A percentile compares a stretch with the other conserved stretches of the same genome.
phyloP scores from a whole-genome alignment of 768 basidiomycete genomes.

The Thelephora aurantiotincta region DNA sequence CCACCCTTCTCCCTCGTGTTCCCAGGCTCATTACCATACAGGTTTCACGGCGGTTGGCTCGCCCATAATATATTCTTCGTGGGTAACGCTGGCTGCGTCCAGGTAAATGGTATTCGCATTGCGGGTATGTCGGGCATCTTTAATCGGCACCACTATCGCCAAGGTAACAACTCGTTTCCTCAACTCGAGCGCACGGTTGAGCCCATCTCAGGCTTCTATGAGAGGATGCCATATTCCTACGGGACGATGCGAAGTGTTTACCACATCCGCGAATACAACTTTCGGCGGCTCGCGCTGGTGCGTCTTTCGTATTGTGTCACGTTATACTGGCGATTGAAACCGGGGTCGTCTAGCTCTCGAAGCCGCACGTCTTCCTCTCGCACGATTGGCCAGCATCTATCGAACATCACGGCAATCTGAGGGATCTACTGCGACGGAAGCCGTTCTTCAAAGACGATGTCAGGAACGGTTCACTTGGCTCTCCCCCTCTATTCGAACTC shows the following conservation, averaged over 20 bases:
- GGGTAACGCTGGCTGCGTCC: slow-evolving; percentile 79
- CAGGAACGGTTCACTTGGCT: slow-evolving; percentile 56
- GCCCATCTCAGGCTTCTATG: slow-evolving; percentile 47
- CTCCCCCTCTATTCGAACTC: slow-evolving; percentile 73
- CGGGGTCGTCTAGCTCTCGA: slow-evolving; percentile 29
- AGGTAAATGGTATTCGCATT: slow-evolving; percentile 78
- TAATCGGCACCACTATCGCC: slow-evolving; percentile 58
- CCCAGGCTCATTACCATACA: slow-evolving; percentile 16
- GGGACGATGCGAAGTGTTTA: slow-evolving; percentile 72
- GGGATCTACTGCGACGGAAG: slow-evolving; percentile 55
- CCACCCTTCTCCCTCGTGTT: neutral
- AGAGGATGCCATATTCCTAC: slow-evolving; percentile 69
- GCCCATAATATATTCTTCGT: slow-evolving; percentile 96
- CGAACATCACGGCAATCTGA: slow-evolving; percentile 64
- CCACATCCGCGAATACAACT: slow-evolving; percentile 78
- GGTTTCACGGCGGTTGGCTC: slow-evolving; percentile 94
- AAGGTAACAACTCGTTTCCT: slow-evolving; percentile 28
- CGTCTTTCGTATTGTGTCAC: slow-evolving; percentile 8
- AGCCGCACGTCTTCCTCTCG: slow-evolving; percentile 71
- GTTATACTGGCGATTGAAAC: neutral
- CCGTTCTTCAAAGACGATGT: slow-evolving; percentile 68
- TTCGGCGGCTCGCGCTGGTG: slow-evolving; percentile 66
- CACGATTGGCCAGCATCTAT: slow-evolving; percentile 94
- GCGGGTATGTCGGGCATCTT: slow-evolving; percentile 90
- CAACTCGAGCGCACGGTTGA: neutral